Evolutionary conservation across 2,329 filamentous ascomycete genomes (phyloP).

Genomic region (Colletotrichum sansevieriae): DNA sequence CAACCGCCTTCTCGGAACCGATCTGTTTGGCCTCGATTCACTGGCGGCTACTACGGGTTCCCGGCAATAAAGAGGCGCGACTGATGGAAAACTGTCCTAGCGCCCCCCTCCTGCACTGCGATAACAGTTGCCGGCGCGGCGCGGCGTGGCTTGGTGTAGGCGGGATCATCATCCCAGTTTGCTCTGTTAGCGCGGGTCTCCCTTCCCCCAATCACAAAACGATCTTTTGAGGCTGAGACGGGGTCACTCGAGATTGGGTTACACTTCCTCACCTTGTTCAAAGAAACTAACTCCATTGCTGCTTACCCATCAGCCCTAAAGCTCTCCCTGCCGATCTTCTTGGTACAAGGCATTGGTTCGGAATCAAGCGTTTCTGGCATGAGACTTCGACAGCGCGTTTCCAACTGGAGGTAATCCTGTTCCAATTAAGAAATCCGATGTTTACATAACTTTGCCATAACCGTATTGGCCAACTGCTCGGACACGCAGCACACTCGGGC

Average conservation of each 20-base stretch:
- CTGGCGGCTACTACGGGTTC: background rate
- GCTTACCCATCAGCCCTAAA: constrained; percentile 5
- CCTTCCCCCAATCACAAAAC: background rate
- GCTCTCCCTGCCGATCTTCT: background rate
- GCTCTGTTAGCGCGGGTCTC: constrained; percentile 11
- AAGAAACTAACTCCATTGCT: background rate
- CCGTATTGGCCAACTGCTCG: constrained; percentile 10
- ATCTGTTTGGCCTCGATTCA: background rate
- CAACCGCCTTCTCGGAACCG: constrained; percentile 11
- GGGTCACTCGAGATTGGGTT: constrained; percentile 7
- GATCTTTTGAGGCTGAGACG: background rate
- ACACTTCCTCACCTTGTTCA: background rate
- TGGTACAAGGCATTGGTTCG: background rate
- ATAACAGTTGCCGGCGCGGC: background rate
- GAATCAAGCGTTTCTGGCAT: constrained; percentile 4
- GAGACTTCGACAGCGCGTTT: constrained; percentile 16
- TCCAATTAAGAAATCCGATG: constrained; percentile 17
- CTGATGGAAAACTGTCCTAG: background rate
- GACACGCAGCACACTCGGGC: constrained; percentile 5
- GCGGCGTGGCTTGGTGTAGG: constrained; percentile 6
- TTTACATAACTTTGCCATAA: constrained; percentile 4
- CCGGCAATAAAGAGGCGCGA: background rate
- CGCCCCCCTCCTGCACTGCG: constrained; percentile 1
- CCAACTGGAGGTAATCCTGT: background rate
- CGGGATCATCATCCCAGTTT: constrained; percentile 24